A percentile compares a stretch with the other conserved stretches of the same genome.
These are phyloP conservation scores for Suillus cothurnatus DNA, from an alignment of 768 basidiomycete genomes.

Conservation along the genomic window DNA sequence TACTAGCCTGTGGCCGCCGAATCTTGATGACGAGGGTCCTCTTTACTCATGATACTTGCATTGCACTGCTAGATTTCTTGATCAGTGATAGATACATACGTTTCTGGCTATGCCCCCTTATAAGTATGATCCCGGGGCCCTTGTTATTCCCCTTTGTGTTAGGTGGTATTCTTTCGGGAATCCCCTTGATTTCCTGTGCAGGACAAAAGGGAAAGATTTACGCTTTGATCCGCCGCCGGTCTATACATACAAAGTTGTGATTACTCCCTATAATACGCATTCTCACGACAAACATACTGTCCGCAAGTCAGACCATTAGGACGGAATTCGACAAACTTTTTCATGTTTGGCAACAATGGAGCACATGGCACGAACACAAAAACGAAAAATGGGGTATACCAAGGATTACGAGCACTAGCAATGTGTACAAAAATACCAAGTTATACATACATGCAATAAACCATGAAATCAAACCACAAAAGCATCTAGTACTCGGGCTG, in stretches of 20 bases:
- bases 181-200: neutral
- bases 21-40: slow-evolving; percentile 18
- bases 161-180: neutral
- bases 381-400: neutral
- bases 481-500: slow-evolving; percentile 27
- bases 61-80: neutral
- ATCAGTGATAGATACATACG: neutral
- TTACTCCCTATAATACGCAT: neutral
- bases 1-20: slow-evolving; percentile 35
- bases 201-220: slow-evolving; percentile 1
- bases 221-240: slow-evolving; percentile 3
- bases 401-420: slow-evolving; percentile 10
- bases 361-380: neutral
- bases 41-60: neutral
- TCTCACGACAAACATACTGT: neutral
- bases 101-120: neutral
- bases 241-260: neutral
- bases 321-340: neutral
- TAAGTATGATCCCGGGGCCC: neutral
- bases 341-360: neutral
- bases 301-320: neutral
- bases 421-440: slow-evolving; percentile 15
- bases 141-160: slow-evolving; percentile 2
- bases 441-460: slow-evolving; percentile 21
- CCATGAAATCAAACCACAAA: slow-evolving; percentile 12